A percentile compares a stretch with the other conserved stretches of the same genome.
Evolutionary conservation across 1,284 basidiomycete species (phyloP).

Genomic region (Golubevia sp.): DNA sequence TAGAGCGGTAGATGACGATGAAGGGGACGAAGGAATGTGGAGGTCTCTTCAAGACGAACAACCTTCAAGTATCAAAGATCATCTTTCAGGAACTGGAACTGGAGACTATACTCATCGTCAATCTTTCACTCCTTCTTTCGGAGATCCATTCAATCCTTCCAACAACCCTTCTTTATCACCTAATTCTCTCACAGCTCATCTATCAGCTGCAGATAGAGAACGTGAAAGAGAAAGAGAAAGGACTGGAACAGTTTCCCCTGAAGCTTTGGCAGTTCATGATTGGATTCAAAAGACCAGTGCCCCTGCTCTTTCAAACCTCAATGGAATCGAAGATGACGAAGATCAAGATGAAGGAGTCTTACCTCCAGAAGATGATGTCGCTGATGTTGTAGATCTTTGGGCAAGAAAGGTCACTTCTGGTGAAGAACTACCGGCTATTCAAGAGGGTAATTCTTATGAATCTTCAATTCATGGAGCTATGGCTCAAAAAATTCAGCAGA

Average conservation of each 20-base stretch:
- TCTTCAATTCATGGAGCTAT: not conserved
- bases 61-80: not conserved
- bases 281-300: constrained; percentile 15
- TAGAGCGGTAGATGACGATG: not conserved
- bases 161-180: not conserved
- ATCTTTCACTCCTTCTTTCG: not conserved
- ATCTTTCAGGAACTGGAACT: not conserved
- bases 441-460: not conserved
- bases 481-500: not conserved
- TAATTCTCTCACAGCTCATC: not conserved
- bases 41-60: not conserved
- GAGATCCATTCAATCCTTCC: not conserved
- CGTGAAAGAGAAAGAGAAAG: not conserved
- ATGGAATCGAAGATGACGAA: constrained; percentile 10
- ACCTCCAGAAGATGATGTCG: constrained; percentile 16
- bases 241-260: not conserved
- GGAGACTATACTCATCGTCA: not conserved
- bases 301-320: constrained; percentile 13
- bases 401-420: constrained; percentile 4
- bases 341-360: constrained; percentile 10
- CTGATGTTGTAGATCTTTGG: constrained; percentile 20
- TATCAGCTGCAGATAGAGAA: not conserved
- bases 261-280: constrained; percentile 4
- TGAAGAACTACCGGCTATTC: not conserved
- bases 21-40: not conserved